Base-by-base conservation (phyloP, 163 green algal genomes). In the Chloromonas sp. region DNA sequence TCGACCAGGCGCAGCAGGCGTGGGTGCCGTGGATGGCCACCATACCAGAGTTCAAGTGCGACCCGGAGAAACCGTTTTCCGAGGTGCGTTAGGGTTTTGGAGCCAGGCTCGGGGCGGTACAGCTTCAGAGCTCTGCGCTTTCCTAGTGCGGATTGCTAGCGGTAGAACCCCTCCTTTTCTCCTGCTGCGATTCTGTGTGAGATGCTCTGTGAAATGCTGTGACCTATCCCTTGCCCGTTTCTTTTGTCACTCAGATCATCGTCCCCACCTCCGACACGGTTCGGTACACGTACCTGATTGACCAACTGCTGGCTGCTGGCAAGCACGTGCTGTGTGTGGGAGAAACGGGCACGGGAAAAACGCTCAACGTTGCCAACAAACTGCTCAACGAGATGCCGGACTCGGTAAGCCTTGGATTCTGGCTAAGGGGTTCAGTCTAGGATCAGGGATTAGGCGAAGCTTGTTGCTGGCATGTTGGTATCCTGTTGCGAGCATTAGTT, bases 331-430 rank as follows among this genome's bases (percentile, higher is more conserved):
- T 97, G 79, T 94, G 89, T 61, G 94, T 97, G 36, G 94, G 94
- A 60, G 94, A 95, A 70, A 97, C 94, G 36, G 94, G 94, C 80
- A 97, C 94, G 0, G 94, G 94, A 79, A 96, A 96, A 90, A 95
- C 91, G 2, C 89, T 93, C 61, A 94, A 92, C 74, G 84, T 97
- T 36, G 84, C 81, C 60, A 90, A 94, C 87, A 95, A 95, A 89
- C 90, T 97, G 79, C 89, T 92, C n/a, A 91, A 90, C 85, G 85
- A 88, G 11, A 92, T 95, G 88, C 85, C 88, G 3, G 66, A 36
- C 36, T 36, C 89, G 2, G 87, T 36, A 36, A 36, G 36, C 36
- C 36, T 36, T 36, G 36, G 36, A 36, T 36, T 36, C 36, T 36
- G 36, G 36, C 36, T 36, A 36, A 36, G 36, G 36, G 36, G 36